Evolutionary conservation across 2,329 filamentous ascomycete genomes (phyloP), one percentile per base, ranked within the genome.

Genomic region (Epicoccum nigrum): DNA sequence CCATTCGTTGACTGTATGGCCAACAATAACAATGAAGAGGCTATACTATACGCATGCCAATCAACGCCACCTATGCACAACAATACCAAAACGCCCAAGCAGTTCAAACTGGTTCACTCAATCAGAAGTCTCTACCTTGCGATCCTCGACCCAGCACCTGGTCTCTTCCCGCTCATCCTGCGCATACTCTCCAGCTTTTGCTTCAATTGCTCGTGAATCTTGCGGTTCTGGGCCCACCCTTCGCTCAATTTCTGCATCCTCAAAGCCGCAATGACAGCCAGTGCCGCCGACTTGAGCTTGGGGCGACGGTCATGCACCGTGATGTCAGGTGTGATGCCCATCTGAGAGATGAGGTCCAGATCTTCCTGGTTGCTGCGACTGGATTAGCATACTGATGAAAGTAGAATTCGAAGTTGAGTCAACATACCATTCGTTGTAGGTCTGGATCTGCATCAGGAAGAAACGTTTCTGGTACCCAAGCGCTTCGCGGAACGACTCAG

Each of bases 341-440:
- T 96, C 63, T 89, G 83, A 63, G 88, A 84, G 57, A 97, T 86
- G 68, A 97, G 88, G 44, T 86, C 85, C 52, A 97, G 86, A 71
- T 97, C 91, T 54, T 90, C 89, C 73, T 93, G 88, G 78, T 97
- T 99, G 78, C 94, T 97, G 73, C 72, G 49, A 11, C 41, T n/a
- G 7, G 63, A 59, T 67, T 57, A 68, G 57, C 15, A 11, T 4
- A 11, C 11, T 30, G 13, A 4, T 30, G 19, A 12, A 9, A 38
- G 9, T 23, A 27, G 51, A n/a, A n/a, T n/a, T n/a, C n/a, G 44
- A n/a, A 30, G 21, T 12, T 2, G 11, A 33, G 51, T 13, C 35
- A 49, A 87, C 90, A 63, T 86, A 97, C 93, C 92, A 97, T 77
- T 90, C 87, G 67, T 91, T 88, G 64, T 91, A 92, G 65, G 96